A percentile compares a stretch with the other conserved stretches of the same genome.
Evolutionary conservation across 805 yeast species (phyloP).

Genomic region (Candida koratica): DNA sequence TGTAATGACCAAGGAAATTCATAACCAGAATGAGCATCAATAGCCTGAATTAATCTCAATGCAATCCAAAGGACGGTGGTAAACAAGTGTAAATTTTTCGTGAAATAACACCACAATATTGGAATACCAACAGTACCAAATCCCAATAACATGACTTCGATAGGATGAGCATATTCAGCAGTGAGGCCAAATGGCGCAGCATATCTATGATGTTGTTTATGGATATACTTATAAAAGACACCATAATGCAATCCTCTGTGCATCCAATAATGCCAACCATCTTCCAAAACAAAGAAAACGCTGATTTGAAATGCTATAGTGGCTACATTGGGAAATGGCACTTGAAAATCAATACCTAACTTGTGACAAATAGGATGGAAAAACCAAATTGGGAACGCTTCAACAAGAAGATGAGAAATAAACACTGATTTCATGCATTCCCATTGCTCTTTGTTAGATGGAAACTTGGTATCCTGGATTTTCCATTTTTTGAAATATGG

Average conservation of each 20-base stretch:
- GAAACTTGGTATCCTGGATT: conserved; percentile 51
- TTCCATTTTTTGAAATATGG: conserved; percentile 51
- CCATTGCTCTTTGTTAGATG: conserved; percentile 56
- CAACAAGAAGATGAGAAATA: conserved; percentile 54
- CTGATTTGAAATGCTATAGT: conserved; percentile 44
- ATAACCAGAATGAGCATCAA: conserved; percentile 59
- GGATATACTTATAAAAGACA: conserved; percentile 52
- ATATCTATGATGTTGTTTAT: conserved; percentile 57
- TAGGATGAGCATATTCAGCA: conserved; percentile 61
- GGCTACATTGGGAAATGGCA: conserved; percentile 49
- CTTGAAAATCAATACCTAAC: conserved; percentile 46
- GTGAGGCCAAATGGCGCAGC: conserved; percentile 62
- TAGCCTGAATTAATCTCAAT: conserved; percentile 54
- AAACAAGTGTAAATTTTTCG: conserved; percentile 48
- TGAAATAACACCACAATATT: conserved; percentile 47
- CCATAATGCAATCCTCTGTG: conserved; percentile 56
- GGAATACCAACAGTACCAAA: conserved; percentile 62
- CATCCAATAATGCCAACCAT: conserved; percentile 59
- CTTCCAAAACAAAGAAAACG: conserved; percentile 51
- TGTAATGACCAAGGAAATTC: conserved; percentile 61
- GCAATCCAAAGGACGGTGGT: conserved; percentile 52
- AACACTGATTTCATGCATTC: conserved; percentile 57
- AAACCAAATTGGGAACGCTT: conserved; percentile 60
- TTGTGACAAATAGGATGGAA: conserved; percentile 54
- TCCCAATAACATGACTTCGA: conserved; percentile 54